phyloP scores from a whole-genome alignment of 2,329 filamentous ascomycete species.

The Microascus cirrosus region DNA sequence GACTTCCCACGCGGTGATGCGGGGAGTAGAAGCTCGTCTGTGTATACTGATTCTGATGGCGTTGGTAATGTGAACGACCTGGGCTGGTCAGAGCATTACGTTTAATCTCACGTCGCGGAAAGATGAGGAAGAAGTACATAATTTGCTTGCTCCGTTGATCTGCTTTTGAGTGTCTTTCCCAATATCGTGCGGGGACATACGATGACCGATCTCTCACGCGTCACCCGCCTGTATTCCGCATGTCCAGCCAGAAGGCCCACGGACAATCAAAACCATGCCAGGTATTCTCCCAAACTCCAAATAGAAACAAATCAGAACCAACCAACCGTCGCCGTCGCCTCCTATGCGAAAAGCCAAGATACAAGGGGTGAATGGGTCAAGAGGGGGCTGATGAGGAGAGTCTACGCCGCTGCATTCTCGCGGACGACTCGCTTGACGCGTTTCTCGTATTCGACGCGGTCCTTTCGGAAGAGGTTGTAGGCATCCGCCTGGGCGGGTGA shows the following conservation, averaged over 20 bases:
- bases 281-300: not conserved
- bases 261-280: not conserved
- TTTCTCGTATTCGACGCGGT: constrained; percentile 76
- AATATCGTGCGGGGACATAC: not conserved
- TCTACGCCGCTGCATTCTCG: constrained; percentile 71
- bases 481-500: constrained; percentile 95
- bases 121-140: not conserved
- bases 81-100: not conserved
- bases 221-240: not conserved
- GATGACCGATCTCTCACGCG: not conserved
- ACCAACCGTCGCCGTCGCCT: not conserved
- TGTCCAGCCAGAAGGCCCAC: not conserved
- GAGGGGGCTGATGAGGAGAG: not conserved
- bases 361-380: not conserved
- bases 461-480: constrained; percentile 93
- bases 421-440: constrained; percentile 77
- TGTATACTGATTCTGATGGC: not conserved
- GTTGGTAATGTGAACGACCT: not conserved
- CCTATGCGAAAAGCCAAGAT: not conserved
- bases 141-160: not conserved
- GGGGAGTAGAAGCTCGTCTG: not conserved
- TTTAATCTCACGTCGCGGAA: not conserved
- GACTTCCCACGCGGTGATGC: not conserved
- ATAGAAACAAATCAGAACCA: not conserved
- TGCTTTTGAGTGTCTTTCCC: not conserved